These are phyloP conservation scores for Nidularia sp. DNA, from an alignment of 768 basidiomycete species.

Conservation along the genomic window DNA sequence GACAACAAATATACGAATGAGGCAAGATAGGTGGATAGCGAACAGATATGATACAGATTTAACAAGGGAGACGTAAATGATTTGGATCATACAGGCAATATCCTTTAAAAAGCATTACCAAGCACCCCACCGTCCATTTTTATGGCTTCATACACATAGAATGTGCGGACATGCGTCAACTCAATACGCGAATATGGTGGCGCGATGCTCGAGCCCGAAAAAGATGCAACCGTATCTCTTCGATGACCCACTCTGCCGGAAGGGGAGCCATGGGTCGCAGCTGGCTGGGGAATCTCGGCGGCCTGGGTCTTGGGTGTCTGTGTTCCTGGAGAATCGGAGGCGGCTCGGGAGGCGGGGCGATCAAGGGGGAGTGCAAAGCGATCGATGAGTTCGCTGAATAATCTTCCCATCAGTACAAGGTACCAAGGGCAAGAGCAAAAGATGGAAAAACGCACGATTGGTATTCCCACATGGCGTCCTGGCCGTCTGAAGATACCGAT, in stretches of 20 bases:
- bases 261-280: neutral
- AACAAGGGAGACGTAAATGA: too few species aligned
- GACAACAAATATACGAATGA: too few species aligned
- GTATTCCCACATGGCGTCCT: slow-evolving; percentile 24
- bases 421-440: too few species aligned
- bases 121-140: slow-evolving; percentile 30
- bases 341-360: slow-evolving; percentile 3
- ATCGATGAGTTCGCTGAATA: neutral
- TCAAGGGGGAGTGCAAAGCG: neutral
- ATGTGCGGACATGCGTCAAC: slow-evolving; percentile 47
- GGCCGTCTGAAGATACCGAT: slow-evolving; percentile 20
- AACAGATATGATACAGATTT: too few species aligned
- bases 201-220: slow-evolving; percentile 5
- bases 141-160: slow-evolving; percentile 48
- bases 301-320: neutral
- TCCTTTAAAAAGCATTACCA: slow-evolving; percentile 9
- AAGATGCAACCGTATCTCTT: slow-evolving; percentile 1
- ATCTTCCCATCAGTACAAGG: neutral
- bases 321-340: slow-evolving; percentile 2
- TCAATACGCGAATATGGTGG: slow-evolving; percentile 26
- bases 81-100: too few species aligned
- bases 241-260: neutral
- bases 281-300: neutral
- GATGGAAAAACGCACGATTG: slow-evolving; percentile 18
- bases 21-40: too few species aligned